These are phyloP conservation scores for Apophysomyces ossiformis DNA, from an alignment of 371 early-diverging fungal species.

Conservation along the genomic window DNA sequence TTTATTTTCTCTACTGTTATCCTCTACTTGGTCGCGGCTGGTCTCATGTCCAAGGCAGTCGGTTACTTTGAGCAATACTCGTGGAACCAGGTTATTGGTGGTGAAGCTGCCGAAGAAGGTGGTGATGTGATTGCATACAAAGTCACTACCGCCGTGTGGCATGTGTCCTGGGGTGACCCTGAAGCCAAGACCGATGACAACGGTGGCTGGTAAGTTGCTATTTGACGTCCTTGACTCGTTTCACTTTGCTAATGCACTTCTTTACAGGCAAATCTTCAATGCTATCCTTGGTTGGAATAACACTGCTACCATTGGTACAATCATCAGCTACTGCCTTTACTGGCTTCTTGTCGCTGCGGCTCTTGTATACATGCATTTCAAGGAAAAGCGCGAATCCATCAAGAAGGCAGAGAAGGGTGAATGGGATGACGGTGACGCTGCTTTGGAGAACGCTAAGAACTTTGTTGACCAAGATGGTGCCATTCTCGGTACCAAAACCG, in stretches of 20 bases:
- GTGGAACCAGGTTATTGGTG: slow-evolving; percentile 60
- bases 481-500: neutral
- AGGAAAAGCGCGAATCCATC: slow-evolving; percentile 34
- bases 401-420: slow-evolving; percentile 34
- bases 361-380: slow-evolving; percentile 54
- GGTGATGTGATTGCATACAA: slow-evolving; percentile 46
- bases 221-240: neutral
- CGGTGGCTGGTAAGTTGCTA: slow-evolving; percentile 57
- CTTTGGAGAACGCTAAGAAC: slow-evolving; percentile 33
- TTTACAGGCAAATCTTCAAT: slow-evolving; percentile 27
- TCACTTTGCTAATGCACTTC: neutral
- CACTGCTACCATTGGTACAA: slow-evolving; percentile 71
- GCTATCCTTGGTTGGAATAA: slow-evolving; percentile 71
- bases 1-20: slow-evolving; percentile 73
- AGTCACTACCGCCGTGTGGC: slow-evolving; percentile 47
- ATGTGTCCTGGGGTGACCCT: slow-evolving; percentile 55
- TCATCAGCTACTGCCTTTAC: slow-evolving; percentile 74
- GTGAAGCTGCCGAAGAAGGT: slow-evolving; percentile 52
- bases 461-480: slow-evolving; percentile 33
- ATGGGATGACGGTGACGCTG: slow-evolving; percentile 29
- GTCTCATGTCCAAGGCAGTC: slow-evolving; percentile 66
- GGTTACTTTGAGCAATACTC: slow-evolving; percentile 61
- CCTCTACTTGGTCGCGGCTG: slow-evolving; percentile 79
- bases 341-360: slow-evolving; percentile 63
- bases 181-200: slow-evolving; percentile 44